Percentiles rank a stretch among this genome's conserved stretches.
These are phyloP conservation scores for Monosporascus sp. DNA, from an alignment of 2,329 filamentous ascomycete species.

Conservation along the genomic window DNA sequence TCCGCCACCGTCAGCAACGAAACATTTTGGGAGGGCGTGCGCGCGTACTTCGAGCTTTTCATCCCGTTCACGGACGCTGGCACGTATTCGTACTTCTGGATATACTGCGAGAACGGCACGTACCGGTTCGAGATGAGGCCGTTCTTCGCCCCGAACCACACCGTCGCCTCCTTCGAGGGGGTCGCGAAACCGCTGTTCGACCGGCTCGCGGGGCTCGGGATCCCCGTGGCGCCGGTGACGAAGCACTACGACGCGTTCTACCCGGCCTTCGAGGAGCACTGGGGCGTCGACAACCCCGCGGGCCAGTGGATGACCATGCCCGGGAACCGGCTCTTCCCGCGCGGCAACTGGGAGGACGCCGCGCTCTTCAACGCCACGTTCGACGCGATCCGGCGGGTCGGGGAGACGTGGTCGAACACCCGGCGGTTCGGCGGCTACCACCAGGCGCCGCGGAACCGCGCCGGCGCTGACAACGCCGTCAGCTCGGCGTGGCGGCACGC, in stretches of 20 bases:
- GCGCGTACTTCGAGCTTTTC: slow-evolving; percentile 14
- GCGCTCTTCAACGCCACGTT: slow-evolving; percentile 20
- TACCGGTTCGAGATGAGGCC: slow-evolving; percentile 9
- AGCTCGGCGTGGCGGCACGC: slow-evolving; percentile 25
- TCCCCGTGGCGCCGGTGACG: slow-evolving; percentile 14
- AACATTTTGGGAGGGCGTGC: slow-evolving; percentile 13
- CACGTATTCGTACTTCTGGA: slow-evolving; percentile 19
- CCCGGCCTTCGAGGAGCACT: slow-evolving; percentile 28
- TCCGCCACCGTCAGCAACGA: slow-evolving; percentile 16
- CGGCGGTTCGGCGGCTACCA: slow-evolving; percentile 18
- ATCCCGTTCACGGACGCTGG: slow-evolving; percentile 18
- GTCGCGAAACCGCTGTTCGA: slow-evolving; percentile 20
- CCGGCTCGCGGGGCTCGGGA: slow-evolving; percentile 14
- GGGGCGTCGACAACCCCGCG: slow-evolving; percentile 17
- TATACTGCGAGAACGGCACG: not conserved
- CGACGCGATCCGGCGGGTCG: slow-evolving; percentile 20
- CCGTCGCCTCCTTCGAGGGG: slow-evolving; percentile 2
- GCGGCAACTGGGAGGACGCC: slow-evolving; percentile 27
- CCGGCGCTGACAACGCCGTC: slow-evolving; percentile 23
- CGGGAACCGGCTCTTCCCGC: slow-evolving; percentile 33
- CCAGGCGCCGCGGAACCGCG: slow-evolving; percentile 8
- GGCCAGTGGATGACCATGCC: slow-evolving; percentile 17
- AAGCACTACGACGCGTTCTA: slow-evolving; percentile 27
- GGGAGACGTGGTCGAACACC: slow-evolving; percentile 11
- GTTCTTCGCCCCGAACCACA: slow-evolving; percentile 15